Evolutionary conservation across 352 stramenopile species (phyloP).

Genomic region (Pythium coloratum): DNA sequence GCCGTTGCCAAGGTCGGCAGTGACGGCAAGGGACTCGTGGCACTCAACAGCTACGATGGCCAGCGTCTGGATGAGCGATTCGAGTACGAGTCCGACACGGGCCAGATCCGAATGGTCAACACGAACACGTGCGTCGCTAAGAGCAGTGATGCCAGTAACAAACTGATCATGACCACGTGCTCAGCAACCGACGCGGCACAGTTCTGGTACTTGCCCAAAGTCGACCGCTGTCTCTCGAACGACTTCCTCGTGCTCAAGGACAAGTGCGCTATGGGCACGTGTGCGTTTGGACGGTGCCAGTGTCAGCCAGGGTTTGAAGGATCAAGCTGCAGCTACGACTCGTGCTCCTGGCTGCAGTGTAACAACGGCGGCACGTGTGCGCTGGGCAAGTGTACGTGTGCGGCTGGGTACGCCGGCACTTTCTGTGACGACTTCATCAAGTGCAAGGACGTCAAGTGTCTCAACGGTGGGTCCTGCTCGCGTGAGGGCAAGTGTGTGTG

Average conservation of each 20-base stretch:
- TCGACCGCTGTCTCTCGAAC: neutral
- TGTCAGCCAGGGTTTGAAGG: conserved; percentile 5
- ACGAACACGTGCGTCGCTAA: conserved; percentile 5
- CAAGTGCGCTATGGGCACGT: conserved; percentile 6
- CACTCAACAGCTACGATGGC: neutral
- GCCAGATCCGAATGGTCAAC: conserved; percentile 6
- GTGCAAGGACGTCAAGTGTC: conserved; percentile 12
- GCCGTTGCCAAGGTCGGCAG: neutral
- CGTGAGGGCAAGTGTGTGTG: conserved; percentile 7
- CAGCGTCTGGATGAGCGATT: conserved; percentile 8
- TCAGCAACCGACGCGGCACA: conserved; percentile 1
- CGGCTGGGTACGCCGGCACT: conserved; percentile 3
- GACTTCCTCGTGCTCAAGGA: conserved; percentile 8
- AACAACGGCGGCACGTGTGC: conserved; percentile 13
- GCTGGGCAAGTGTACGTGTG: conserved; percentile 11
- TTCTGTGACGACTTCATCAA: conserved; percentile 19
- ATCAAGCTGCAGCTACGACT: conserved; percentile 7
- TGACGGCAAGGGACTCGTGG: neutral
- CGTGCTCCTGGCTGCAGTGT: conserved; percentile 4
- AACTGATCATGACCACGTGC: neutral
- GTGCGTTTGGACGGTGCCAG: conserved; percentile 10
- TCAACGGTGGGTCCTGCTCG: conserved; percentile 8
- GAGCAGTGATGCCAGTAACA: neutral
- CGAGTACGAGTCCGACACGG: conserved; percentile 14
- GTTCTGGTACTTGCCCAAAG: conserved; percentile 4